Percentiles rank a stretch among this genome's conserved stretches.
Conservation (phyloP, 345 rosid genomes). For the Capsella bursapastoris region DNA sequence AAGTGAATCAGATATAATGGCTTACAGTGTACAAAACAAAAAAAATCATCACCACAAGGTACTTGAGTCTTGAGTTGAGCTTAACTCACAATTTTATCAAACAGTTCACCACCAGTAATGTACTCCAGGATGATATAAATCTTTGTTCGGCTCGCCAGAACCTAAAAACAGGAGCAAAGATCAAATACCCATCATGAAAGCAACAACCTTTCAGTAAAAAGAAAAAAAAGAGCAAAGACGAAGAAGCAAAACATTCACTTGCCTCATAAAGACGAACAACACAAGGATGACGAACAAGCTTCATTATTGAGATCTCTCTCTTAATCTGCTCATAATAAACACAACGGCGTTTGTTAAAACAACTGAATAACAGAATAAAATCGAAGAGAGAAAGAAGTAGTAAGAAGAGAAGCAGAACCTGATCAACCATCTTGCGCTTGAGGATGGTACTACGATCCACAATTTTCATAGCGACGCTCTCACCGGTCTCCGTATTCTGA, state of each 20-base stretch:
- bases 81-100: slow-evolving; percentile 87
- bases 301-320: slow-evolving; percentile 97
- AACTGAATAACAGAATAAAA: not conserved
- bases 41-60: not conserved
- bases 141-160: slow-evolving; percentile 89
- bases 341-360: not conserved
- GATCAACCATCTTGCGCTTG: slow-evolving; percentile 97
- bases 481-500: slow-evolving; percentile 97
- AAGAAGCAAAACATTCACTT: slow-evolving; percentile 30
- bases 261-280: slow-evolving; percentile 94
- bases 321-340: slow-evolving; percentile 63
- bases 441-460: slow-evolving; percentile 85
- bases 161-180: slow-evolving; percentile 51
- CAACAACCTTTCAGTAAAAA: not conserved
- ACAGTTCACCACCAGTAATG: slow-evolving; percentile 97
- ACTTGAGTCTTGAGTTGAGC: slow-evolving; percentile 18
- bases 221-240: not conserved
- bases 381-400: not conserved
- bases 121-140: slow-evolving; percentile 94
- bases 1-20: not conserved
- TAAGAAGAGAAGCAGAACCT: slow-evolving; percentile 49
- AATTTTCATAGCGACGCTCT: slow-evolving; percentile 98
- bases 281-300: slow-evolving; percentile 94
- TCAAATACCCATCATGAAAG: not conserved
- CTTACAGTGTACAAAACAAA: not conserved